Conservation (phyloP, 306 rosid species). For the Trifolium pratense region DNA sequence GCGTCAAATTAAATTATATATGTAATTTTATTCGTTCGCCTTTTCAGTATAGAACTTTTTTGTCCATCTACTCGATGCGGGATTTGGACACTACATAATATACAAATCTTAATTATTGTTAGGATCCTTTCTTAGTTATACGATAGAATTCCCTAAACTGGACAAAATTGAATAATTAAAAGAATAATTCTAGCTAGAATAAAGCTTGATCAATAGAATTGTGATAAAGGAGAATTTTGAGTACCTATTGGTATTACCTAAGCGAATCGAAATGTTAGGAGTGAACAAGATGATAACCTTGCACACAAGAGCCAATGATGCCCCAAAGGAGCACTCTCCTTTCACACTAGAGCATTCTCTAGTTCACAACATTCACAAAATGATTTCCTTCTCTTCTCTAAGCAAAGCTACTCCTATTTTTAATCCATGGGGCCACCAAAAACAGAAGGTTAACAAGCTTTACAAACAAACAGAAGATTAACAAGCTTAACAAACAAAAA, state of each 20-base stretch:
- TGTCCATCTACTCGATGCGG: neutral
- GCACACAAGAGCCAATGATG: neutral
- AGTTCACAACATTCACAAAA: neutral
- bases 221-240: neutral
- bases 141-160: neutral
- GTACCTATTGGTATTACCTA: neutral
- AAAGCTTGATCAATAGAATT: neutral
- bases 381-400: neutral
- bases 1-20: neutral
- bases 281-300: neutral
- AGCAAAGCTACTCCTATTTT: neutral
- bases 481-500: neutral
- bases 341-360: neutral
- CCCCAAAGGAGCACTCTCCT: neutral
- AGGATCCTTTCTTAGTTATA: neutral
- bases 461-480: too few species aligned
- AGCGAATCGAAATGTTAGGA: neutral
- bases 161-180: neutral
- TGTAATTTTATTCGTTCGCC: neutral
- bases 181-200: neutral
- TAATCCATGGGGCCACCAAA: neutral
- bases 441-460: neutral
- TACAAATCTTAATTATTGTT: too few species aligned
- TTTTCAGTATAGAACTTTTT: neutral
- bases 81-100: neutral